Evolutionary conservation across 2,329 filamentous ascomycete genomes (phyloP).

Genomic region (Diaporthe destruens): DNA sequence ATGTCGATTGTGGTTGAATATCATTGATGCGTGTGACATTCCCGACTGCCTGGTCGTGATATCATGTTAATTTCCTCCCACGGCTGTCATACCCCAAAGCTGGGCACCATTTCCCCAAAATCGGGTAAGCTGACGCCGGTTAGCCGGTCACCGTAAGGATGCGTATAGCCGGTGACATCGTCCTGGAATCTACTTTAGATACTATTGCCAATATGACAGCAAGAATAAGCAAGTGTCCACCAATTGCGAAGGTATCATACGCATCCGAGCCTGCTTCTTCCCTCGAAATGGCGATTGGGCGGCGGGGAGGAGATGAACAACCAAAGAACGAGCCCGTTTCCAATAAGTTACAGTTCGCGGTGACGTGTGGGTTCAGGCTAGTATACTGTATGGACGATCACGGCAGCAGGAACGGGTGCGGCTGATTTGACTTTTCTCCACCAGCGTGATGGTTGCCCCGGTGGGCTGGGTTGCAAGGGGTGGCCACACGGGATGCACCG

Average conservation of each 20-base stretch:
- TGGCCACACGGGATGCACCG: slow-evolving; percentile 28
- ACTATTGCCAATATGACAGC: slow-evolving; percentile 31
- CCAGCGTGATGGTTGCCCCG: background rate
- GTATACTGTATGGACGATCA: background rate
- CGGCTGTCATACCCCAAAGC: slow-evolving; percentile 16
- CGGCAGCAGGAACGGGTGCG: slow-evolving; percentile 12
- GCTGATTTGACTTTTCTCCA: slow-evolving; percentile 20
- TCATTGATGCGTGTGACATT: background rate
- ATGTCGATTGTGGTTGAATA: background rate
- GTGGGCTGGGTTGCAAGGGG: background rate
- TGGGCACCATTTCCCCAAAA: background rate
- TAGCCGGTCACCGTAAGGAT: background rate
- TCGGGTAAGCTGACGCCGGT: slow-evolving; percentile 14
- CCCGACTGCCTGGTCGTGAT: background rate
- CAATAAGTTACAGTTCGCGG: slow-evolving; percentile 1
- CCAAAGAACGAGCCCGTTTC: background rate
- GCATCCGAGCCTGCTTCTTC: slow-evolving; percentile 13
- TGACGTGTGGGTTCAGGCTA: slow-evolving; percentile 17
- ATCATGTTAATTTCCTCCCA: slow-evolving; percentile 8
- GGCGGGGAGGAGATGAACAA: slow-evolving; percentile 15
- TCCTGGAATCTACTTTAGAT: background rate
- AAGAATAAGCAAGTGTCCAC: background rate
- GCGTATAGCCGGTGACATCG: background rate
- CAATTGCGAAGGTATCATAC: background rate
- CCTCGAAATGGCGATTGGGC: slow-evolving; percentile 13